These are phyloP conservation scores for Platanthera zijinensis DNA, from an alignment of 106 monocot species.

Conservation along the genomic window DNA sequence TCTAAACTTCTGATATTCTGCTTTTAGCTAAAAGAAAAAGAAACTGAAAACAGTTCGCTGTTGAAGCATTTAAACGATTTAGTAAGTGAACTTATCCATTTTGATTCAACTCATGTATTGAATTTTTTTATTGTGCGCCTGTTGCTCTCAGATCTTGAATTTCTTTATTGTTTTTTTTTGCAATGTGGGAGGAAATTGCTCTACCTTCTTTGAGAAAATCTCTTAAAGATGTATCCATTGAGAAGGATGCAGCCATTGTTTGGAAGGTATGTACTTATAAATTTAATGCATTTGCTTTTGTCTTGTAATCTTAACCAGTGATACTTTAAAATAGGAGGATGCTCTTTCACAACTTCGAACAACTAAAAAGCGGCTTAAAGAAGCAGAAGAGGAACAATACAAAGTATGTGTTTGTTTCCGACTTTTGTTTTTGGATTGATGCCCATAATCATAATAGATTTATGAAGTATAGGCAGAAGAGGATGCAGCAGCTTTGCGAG, in stretches of 20 bases:
- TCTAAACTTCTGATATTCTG: background rate
- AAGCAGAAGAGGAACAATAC: conserved; percentile 98
- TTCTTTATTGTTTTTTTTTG: background rate
- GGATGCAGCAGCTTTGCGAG: conserved; percentile 91
- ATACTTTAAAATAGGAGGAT: conserved; percentile 66
- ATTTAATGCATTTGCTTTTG: background rate
- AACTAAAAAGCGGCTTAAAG: conserved; percentile 69
- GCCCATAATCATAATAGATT: conserved; percentile 8
- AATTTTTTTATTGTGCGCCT: background rate
- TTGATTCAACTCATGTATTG: background rate
- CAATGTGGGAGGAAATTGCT: conserved; percentile 53
- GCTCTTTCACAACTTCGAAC: conserved; percentile 75
- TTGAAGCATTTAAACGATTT: conserved; percentile 51
- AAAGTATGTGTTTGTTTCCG: conserved; percentile 37
- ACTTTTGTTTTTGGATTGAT: background rate
- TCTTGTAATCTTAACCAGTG: background rate
- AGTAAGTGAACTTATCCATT: conserved; percentile 30
- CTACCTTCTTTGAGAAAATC: conserved; percentile 74
- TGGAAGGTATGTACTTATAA: conserved; percentile 42
- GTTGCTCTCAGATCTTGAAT: background rate
- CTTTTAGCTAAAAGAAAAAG: conserved; percentile 58
- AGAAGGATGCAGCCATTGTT: conserved; percentile 91
- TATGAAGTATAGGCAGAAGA: conserved; percentile 73
- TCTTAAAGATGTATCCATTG: conserved; percentile 71
- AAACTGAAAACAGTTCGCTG: conserved; percentile 53